Evolutionary conservation across 768 basidiomycete genomes (phyloP).

Genomic region (Serendipita sp.): DNA sequence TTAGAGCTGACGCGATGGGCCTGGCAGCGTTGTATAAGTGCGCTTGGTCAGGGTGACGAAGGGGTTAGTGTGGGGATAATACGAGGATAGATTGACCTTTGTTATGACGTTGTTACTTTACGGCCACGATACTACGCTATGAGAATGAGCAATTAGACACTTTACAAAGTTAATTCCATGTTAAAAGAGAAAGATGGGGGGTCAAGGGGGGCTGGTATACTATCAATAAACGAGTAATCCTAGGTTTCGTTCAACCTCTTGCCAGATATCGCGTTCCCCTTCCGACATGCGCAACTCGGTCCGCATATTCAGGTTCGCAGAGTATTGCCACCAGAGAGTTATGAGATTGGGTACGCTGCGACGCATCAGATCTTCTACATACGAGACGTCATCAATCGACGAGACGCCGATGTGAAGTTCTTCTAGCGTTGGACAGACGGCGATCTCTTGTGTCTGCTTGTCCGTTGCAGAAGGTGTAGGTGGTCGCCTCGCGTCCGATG

Average conservation of each 20-base stretch:
- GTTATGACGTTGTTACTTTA: neutral
- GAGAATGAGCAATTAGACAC: neutral
- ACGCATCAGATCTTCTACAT: neutral
- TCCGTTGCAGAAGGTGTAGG: neutral
- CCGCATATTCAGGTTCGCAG: neutral
- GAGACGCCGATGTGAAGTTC: neutral
- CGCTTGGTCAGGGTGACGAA: slow-evolving; percentile 13
- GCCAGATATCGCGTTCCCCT: neutral
- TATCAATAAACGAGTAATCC: neutral
- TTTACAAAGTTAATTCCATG: neutral
- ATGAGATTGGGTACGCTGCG: neutral
- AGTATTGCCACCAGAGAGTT: neutral
- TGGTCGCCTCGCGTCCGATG: neutral
- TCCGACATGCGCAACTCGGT: neutral
- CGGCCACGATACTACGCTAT: too few species aligned
- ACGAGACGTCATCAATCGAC: neutral
- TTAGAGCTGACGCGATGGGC: slow-evolving; percentile 60
- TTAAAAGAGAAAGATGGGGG: neutral
- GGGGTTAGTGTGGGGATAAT: slow-evolving; percentile 13
- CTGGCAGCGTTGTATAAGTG: slow-evolving; percentile 30
- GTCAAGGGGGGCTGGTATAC: neutral
- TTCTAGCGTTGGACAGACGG: neutral
- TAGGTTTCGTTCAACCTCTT: neutral
- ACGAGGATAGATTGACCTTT: slow-evolving; percentile 4
- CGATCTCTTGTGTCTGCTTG: neutral